Conservation (phyloP, 768 basidiomycete species). For the Cyclocybe cylindracea region DNA sequence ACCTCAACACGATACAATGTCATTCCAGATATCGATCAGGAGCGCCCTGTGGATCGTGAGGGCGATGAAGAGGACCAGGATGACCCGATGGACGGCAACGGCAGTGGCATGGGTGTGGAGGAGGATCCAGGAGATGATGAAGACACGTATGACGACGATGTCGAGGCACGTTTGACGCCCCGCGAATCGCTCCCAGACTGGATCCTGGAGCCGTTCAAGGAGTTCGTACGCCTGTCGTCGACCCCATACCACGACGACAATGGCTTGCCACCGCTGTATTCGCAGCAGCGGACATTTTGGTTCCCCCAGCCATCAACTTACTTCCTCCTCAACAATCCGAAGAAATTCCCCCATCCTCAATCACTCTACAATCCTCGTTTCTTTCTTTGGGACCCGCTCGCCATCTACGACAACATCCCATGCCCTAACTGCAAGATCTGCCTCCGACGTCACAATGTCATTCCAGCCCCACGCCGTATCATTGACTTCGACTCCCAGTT, state of each 20-base stretch:
- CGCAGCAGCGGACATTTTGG: background rate
- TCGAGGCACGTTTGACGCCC: background rate
- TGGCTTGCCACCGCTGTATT: conserved; percentile 4
- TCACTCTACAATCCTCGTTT: conserved; percentile 5
- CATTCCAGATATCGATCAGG: conserved; percentile 7
- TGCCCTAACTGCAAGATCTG: conserved; percentile 4
- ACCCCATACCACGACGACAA: background rate
- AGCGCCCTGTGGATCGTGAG: background rate
- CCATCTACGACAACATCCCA: conserved; percentile 1
- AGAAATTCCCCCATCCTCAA: background rate
- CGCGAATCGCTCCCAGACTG: background rate
- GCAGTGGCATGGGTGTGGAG: background rate
- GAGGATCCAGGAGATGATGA: background rate
- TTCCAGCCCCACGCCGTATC: background rate
- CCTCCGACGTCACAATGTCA: background rate
- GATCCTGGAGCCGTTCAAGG: background rate
- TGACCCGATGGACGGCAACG: background rate
- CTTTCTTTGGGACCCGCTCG: conserved; percentile 10
- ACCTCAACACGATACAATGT: too few relatives aligned
- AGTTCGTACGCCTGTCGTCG: background rate
- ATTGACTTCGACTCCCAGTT: conserved; percentile 4
- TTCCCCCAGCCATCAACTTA: conserved; percentile 1
- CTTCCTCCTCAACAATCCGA: background rate
- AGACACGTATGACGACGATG: background rate
- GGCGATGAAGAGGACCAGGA: background rate